Evolutionary conservation across 345 rosid species (phyloP).

Genomic region (Heritiera fomes): DNA sequence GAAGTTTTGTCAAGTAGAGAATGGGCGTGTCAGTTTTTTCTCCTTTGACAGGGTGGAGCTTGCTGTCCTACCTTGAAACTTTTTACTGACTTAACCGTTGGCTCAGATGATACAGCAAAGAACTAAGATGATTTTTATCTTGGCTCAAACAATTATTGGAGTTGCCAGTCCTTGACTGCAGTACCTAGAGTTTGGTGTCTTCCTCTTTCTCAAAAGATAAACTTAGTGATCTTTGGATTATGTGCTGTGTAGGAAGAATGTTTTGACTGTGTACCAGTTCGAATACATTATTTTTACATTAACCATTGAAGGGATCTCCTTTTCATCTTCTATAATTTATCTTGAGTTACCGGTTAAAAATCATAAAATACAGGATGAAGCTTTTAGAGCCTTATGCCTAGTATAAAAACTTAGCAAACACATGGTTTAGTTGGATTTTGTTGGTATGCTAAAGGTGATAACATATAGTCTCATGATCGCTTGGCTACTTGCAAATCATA

Average conservation of each 20-base stretch:
- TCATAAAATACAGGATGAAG: not conserved
- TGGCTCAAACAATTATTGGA: not conserved
- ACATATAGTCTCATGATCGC: no score
- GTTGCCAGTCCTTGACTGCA: not conserved
- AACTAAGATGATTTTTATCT: not conserved
- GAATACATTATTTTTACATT: not conserved
- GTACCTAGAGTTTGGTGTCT: not conserved
- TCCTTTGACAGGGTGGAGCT: conserved; percentile 46
- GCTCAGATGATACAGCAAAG: not conserved
- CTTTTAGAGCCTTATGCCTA: not conserved
- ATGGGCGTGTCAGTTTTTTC: conserved; percentile 72
- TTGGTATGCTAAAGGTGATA: no score
- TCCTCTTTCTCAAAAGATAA: not conserved
- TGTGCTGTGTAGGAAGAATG: not conserved
- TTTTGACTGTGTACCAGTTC: not conserved
- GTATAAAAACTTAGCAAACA: no score
- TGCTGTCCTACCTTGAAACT: conserved; percentile 48
- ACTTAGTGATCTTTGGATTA: not conserved
- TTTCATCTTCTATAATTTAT: not conserved
- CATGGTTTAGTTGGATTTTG: no score
- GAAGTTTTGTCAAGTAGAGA: conserved; percentile 61
- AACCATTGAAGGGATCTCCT: not conserved
- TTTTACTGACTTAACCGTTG: not conserved
- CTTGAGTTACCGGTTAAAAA: not conserved
- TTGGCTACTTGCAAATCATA: no score